phyloP scores from a whole-genome alignment of 2,329 filamentous ascomycete species.

The Fusarium sororula region DNA sequence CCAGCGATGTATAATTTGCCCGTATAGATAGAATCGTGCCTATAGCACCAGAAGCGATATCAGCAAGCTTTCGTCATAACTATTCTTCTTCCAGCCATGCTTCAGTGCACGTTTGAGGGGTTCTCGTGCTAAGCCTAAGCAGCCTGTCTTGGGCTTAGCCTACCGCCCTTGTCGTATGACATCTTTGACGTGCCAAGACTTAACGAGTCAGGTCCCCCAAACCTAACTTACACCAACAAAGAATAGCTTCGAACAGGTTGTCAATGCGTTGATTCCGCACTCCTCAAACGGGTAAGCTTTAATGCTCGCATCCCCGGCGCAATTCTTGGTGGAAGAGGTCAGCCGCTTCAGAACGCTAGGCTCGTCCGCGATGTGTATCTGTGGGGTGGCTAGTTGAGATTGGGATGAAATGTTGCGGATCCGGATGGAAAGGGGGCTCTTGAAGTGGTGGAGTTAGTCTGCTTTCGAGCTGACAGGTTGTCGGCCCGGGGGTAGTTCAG shows the following conservation, averaged over 20 bases:
- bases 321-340: not conserved
- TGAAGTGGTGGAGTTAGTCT: not conserved
- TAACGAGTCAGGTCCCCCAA: not conserved
- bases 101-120: not conserved
- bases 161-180: not conserved
- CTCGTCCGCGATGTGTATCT: not conserved
- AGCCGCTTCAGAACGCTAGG: not conserved
- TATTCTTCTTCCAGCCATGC: no score
- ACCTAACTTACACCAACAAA: not conserved
- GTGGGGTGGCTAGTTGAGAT: not conserved
- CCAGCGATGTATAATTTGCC: conserved; percentile 1
- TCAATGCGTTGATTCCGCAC: not conserved
- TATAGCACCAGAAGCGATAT: conserved; percentile 12
- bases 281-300: not conserved
- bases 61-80: not conserved
- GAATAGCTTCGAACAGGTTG: not conserved
- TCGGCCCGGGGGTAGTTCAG: not conserved
- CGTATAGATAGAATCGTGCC: conserved; percentile 19
- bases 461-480: not conserved
- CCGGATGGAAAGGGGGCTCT: not conserved
- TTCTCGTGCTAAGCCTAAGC: not conserved
- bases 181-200: not conserved
- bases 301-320: not conserved
- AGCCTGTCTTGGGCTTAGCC: not conserved
- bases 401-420: not conserved